These are phyloP conservation scores for Coprinopsis marcescibilis DNA, from an alignment of 768 basidiomycete species.

Conservation along the genomic window DNA sequence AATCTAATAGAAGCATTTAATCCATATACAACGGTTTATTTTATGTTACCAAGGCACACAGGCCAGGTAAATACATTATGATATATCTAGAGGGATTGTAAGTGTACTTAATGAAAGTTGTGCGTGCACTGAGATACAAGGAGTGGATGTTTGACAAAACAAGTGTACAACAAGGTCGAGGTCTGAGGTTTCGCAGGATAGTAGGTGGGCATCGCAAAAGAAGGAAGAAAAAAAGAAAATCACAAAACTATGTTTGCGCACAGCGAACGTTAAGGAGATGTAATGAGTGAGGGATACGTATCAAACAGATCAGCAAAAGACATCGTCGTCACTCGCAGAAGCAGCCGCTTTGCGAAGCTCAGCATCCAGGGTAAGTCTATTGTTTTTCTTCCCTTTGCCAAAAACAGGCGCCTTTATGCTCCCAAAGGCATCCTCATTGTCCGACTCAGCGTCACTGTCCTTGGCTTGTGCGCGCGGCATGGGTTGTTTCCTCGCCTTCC, in stretches of 20 bases:
- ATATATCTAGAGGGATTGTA: too few relatives aligned
- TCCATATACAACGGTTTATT: too few relatives aligned
- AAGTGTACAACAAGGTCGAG: too few relatives aligned
- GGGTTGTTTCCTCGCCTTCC: slow-evolving; percentile 3
- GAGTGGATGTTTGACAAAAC: too few relatives aligned
- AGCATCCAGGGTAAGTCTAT: slow-evolving; percentile 11
- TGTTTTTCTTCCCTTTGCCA: slow-evolving; percentile 6
- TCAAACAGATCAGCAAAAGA: slow-evolving; percentile 1
- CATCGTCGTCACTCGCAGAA: slow-evolving; percentile 4
- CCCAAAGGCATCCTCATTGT: slow-evolving; percentile 5
- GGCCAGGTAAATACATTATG: too few relatives aligned
- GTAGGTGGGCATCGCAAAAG: too few relatives aligned
- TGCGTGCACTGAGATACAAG: too few relatives aligned
- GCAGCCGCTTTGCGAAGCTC: slow-evolving; percentile 10
- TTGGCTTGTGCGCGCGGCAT: not conserved
- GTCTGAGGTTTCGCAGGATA: too few relatives aligned
- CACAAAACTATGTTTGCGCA: not conserved
- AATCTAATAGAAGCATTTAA: slow-evolving; percentile 19
- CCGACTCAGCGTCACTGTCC: slow-evolving; percentile 9
- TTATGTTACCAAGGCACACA: too few relatives aligned
- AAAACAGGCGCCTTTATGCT: slow-evolving; percentile 9
- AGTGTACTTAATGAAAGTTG: too few relatives aligned
- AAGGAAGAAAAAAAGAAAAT: not conserved
- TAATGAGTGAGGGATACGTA: not conserved
- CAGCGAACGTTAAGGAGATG: too few relatives aligned